Percentiles rank a stretch among this genome's conserved stretches.
Evolutionary conservation across 441 rosid species (phyloP).

Genomic region (Eutrema salsugineum): DNA sequence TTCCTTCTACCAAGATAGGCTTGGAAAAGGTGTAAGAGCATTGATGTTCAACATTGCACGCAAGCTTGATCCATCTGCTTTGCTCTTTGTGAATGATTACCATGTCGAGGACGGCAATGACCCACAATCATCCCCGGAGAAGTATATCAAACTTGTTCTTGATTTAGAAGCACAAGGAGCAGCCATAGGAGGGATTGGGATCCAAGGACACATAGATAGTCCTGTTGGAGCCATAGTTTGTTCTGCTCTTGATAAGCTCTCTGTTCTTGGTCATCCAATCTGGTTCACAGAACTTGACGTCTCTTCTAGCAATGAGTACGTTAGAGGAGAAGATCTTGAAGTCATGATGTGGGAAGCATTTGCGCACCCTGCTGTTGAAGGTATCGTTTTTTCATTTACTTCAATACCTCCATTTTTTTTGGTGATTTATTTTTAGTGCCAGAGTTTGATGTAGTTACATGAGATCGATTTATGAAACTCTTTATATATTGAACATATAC

Average conservation of each 20-base stretch:
- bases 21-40: constrained; percentile 63
- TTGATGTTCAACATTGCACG: constrained; percentile 75
- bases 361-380: constrained; percentile 89
- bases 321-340: constrained; percentile 83
- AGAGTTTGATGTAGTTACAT: no score
- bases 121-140: constrained; percentile 62
- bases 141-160: constrained; percentile 58
- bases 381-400: constrained; percentile 15
- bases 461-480: no score
- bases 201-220: constrained; percentile 84
- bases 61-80: constrained; percentile 73
- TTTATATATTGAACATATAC: no score
- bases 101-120: constrained; percentile 82
- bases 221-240: constrained; percentile 77
- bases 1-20: constrained; percentile 67
- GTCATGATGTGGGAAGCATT: constrained; percentile 87
- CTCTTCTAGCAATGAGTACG: constrained; percentile 62
- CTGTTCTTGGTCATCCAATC: constrained; percentile 71
- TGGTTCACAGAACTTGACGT: constrained; percentile 97
- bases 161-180: constrained; percentile 81
- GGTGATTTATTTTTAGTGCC: no score
- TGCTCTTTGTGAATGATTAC: constrained; percentile 82
- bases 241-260: constrained; percentile 71
- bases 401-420: background rate
- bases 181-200: constrained; percentile 78